Evolutionary conservation across 2,329 filamentous ascomycete species (phyloP).

Genomic region (Talaromyces sp.): DNA sequence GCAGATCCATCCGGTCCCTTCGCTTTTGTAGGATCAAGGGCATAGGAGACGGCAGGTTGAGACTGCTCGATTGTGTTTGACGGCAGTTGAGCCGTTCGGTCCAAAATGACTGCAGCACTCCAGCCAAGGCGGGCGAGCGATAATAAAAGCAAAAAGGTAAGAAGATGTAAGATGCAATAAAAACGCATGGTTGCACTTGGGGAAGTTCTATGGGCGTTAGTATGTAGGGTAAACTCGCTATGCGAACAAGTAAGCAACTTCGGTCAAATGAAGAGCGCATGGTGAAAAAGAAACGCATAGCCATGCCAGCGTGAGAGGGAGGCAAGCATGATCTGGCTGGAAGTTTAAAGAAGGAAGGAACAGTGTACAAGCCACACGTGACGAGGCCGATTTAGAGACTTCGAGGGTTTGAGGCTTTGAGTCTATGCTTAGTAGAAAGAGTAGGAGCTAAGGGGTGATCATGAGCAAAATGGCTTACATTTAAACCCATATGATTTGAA

Average conservation of each 20-base stretch:
- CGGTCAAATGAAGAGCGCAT: conserved; percentile 6
- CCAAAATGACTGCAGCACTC: not conserved
- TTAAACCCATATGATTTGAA: not conserved
- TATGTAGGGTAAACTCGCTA: conserved; percentile 26
- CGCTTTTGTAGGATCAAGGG: not conserved
- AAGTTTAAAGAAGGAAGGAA: not conserved
- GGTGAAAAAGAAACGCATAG: not conserved
- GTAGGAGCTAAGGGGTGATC: not conserved
- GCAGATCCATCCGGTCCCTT: conserved; percentile 4
- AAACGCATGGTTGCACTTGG: conserved; percentile 26
- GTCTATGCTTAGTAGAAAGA: not conserved
- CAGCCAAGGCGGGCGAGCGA: conserved; percentile 9
- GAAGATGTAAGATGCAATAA: conserved; percentile 13
- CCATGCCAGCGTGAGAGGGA: not conserved
- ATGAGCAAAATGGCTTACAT: not conserved
- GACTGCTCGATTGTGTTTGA: conserved; percentile 2
- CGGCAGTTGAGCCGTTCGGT: not conserved
- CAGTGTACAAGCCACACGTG: not conserved
- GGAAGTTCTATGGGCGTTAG: conserved; percentile 15
- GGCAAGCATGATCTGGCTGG: not conserved
- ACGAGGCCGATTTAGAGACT: too few species aligned
- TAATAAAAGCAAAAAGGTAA: conserved; percentile 14
- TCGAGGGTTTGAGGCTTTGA: too few species aligned
- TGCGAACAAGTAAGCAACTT: conserved; percentile 10
- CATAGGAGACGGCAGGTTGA: not conserved